Percentiles rank a stretch among this genome's conserved stretches.
phyloP scores from a whole-genome alignment of 305 asterid genomes.

The Withania somnifera region DNA sequence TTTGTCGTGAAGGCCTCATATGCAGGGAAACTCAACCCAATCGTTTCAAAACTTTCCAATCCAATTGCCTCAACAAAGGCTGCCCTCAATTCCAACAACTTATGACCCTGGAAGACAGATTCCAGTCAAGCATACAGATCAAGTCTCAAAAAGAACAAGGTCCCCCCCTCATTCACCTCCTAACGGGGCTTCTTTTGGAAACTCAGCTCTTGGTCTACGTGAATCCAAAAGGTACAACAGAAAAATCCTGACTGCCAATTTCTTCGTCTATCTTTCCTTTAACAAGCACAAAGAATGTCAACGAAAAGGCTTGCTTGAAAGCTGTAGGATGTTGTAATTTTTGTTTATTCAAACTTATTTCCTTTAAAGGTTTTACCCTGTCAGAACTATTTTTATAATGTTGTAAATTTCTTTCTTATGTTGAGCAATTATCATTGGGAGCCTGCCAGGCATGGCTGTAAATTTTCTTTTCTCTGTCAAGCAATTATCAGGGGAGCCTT shows the following conservation, averaged over 20 bases:
- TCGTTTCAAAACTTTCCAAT: conserved; percentile 20
- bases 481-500: not conserved
- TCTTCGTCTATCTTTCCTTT: not conserved
- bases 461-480: not conserved
- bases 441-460: not conserved
- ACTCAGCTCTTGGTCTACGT: conserved; percentile 20
- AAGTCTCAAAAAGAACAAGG: conserved; percentile 58
- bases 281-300: not conserved
- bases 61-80: conserved; percentile 24
- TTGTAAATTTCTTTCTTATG: not conserved
- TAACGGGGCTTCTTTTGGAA: conserved; percentile 20
- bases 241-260: conserved; percentile 2
- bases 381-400: not conserved
- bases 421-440: not conserved
- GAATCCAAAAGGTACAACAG: conserved; percentile 39
- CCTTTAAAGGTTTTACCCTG: not conserved
- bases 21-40: conserved; percentile 29
- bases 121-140: conserved; percentile 36
- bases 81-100: conserved; percentile 19
- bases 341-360: not conserved
- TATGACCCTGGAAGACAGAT: conserved; percentile 35
- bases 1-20: conserved; percentile 33
- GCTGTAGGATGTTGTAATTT: not conserved
- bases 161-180: conserved; percentile 46
- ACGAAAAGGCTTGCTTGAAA: not conserved